Evolutionary conservation across 257 asterid species (phyloP).

Genomic region (Cynanchum wilfordii): DNA sequence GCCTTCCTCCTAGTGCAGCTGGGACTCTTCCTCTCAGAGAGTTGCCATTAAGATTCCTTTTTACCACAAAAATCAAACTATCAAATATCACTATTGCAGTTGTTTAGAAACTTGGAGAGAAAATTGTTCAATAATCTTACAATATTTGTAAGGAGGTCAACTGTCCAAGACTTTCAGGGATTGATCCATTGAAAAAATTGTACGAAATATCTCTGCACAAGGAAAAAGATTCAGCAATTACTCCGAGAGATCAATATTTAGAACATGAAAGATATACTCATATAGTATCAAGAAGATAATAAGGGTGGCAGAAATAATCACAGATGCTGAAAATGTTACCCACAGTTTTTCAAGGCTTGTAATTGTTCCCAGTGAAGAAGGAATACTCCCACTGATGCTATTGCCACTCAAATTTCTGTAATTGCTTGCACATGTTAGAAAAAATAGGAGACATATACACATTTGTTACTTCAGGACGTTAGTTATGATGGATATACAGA

Average conservation of each 20-base stretch:
- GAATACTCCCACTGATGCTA: slow-evolving; percentile 74
- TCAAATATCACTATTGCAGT: background rate
- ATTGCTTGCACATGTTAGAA: slow-evolving; percentile 4
- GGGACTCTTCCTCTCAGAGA: slow-evolving; percentile 89
- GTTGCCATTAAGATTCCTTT: slow-evolving; percentile 85
- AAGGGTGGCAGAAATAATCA: slow-evolving; percentile 12
- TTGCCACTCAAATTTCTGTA: slow-evolving; percentile 92
- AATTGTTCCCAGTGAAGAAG: slow-evolving; percentile 71
- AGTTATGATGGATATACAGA: background rate
- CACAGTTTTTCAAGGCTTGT: slow-evolving; percentile 63
- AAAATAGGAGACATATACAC: background rate
- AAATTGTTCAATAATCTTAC: slow-evolving; percentile 49
- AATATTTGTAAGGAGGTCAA: slow-evolving; percentile 55
- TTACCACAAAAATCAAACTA: slow-evolving; percentile 20
- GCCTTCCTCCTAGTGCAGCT: slow-evolving; percentile 84
- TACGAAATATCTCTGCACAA: slow-evolving; percentile 80
- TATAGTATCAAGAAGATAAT: background rate
- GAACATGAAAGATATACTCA: background rate
- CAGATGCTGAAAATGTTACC: slow-evolving; percentile 25
- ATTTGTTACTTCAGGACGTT: background rate
- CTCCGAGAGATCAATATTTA: background rate
- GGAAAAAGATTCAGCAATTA: slow-evolving; percentile 16
- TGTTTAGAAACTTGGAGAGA: background rate
- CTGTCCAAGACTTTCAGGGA: slow-evolving; percentile 87
- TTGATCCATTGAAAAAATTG: slow-evolving; percentile 83